Conservation (phyloP, 2,329 filamentous ascomycete genomes). For the Apiospora saccharicola region DNA sequence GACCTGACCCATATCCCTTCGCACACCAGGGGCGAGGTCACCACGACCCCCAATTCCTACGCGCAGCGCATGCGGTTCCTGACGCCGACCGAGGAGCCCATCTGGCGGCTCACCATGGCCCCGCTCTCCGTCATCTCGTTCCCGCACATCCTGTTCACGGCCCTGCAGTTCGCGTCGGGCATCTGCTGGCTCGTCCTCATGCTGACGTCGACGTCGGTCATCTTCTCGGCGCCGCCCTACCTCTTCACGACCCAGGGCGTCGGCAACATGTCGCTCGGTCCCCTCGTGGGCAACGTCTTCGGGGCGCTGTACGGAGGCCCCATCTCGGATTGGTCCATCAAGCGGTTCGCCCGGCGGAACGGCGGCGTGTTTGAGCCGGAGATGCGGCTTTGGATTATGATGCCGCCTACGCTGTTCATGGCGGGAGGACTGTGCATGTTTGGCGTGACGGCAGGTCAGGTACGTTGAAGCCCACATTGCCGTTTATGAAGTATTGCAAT, state of each 20-base stretch:
- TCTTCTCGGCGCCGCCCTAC: conserved; percentile 46
- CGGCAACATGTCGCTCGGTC: conserved; percentile 40
- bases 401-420: conserved; percentile 41
- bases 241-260: conserved; percentile 37
- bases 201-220: conserved; percentile 42
- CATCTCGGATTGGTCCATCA: conserved; percentile 47
- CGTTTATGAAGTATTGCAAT: too few species aligned
- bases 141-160: conserved; percentile 49
- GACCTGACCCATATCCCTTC: neutral
- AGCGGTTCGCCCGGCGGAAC: conserved; percentile 47
- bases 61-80: conserved; percentile 23
- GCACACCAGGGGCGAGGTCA: conserved; percentile 2
- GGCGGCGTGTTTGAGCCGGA: conserved; percentile 53
- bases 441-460: conserved; percentile 45
- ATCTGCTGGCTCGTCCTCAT: conserved; percentile 46
- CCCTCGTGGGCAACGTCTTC: conserved; percentile 48
- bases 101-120: conserved; percentile 12
- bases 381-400: conserved; percentile 46
- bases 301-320: conserved; percentile 49
- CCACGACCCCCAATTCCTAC: conserved; percentile 3
- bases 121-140: conserved; percentile 35
- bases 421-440: conserved; percentile 49
- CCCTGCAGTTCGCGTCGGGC: conserved; percentile 47
- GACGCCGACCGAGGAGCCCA: conserved; percentile 24
- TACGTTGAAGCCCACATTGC: conserved; percentile 31